Percentiles rank a stretch among this genome's conserved stretches.
phyloP scores from a whole-genome alignment of 108 stramenopile species.

The Skeletonema menzelii region DNA sequence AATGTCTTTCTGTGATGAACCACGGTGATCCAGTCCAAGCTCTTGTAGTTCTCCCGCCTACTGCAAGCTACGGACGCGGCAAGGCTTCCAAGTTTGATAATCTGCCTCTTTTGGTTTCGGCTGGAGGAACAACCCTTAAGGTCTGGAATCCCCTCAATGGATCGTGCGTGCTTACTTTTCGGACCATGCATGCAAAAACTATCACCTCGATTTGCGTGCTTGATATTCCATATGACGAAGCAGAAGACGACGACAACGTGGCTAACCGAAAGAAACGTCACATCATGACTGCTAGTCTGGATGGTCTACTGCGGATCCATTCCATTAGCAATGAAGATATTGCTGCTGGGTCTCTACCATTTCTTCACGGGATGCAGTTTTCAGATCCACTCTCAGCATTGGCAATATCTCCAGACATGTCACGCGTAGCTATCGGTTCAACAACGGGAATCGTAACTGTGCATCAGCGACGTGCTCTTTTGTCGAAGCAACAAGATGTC shows the following conservation, averaged over 20 bases:
- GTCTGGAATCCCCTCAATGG: constrained; percentile 82
- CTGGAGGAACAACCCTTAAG: constrained; percentile 79
- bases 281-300: constrained; percentile 71
- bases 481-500: not conserved
- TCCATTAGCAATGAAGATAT: constrained; percentile 44
- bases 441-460: constrained; percentile 64
- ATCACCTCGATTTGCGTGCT: constrained; percentile 70
- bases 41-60: constrained; percentile 55
- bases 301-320: constrained; percentile 78
- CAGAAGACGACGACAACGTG: constrained; percentile 41
- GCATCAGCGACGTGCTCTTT: constrained; percentile 52
- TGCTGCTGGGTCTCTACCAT: constrained; percentile 45
- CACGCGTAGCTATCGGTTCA: constrained; percentile 76
- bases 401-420: constrained; percentile 49
- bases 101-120: constrained; percentile 69
- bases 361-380: constrained; percentile 69
- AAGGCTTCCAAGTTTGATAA: constrained; percentile 28
- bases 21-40: constrained; percentile 87
- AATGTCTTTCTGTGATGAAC: constrained; percentile 65
- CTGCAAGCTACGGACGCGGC: not conserved
- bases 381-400: constrained; percentile 66
- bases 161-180: constrained; percentile 52
- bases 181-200: constrained; percentile 82
- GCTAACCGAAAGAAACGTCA: constrained; percentile 36
- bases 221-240: constrained; percentile 16